Evolutionary conservation across 805 yeast species (phyloP), one percentile per base, ranked within the genome.

Genomic region (Sugiyamaella mastotermitis): DNA sequence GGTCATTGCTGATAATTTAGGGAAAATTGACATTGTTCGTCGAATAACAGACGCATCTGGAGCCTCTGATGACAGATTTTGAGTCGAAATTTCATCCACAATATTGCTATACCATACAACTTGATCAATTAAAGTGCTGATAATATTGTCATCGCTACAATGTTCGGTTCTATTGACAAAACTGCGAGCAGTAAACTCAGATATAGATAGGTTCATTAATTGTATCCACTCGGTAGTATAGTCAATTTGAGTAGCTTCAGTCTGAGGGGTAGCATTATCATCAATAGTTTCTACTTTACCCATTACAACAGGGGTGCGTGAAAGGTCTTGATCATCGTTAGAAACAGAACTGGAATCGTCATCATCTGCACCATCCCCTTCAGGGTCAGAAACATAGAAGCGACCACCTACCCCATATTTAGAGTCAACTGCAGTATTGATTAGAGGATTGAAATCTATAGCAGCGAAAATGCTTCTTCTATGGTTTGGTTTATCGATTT

Each of bases 401-500:
- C 88, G 83, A 1, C 98, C 98, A 4, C 98, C 98, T 46, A 72
- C 71, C 9, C 80, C 80, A 52, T 90, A 90, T 53, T 90, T 90
- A 40, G 83, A 77, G 55, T 90, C 97, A 27, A 90, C 78, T 41
- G 74, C 77, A 33, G 74, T 72, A 40, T 77, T 78, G 38, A 85
- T 81, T 14, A 80, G 71, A 0, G 95, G 95, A 50, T 84, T 82
- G 61, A 87, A 88, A 29, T 72, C 69, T 29, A 87, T 65, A 0
- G 95, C 94, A 0, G 95, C 83, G 59, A 86, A 88, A 0, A 80
- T 76, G 30, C 95, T 83, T 40, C 72, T 36, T 57, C 63, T 35
- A 57, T 60, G 38, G 21, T 27, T 27, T 6, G 23, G 24, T 16
- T 6, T 6, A 20, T 17, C 33, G 6, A 27, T 6, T 8, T n/a